These are phyloP conservation scores for Boletus barrowsii DNA, from an alignment of 768 basidiomycete species.

Conservation along the genomic window DNA sequence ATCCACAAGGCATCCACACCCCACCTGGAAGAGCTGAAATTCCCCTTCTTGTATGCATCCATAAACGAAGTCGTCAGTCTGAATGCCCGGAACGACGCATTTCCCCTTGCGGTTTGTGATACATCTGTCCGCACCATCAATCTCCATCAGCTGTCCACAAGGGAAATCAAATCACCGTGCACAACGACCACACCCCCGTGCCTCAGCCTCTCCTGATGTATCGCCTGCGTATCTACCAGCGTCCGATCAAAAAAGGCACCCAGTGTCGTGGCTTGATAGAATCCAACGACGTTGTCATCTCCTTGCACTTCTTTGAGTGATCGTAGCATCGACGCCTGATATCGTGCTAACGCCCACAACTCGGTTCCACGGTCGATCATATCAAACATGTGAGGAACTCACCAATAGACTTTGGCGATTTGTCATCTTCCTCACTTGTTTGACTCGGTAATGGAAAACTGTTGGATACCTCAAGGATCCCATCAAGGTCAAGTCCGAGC, in stretches of 20 bases:
- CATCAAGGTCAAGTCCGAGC: slow-evolving; percentile 90
- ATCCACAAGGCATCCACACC: slow-evolving; percentile 13
- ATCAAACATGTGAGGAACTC: slow-evolving; percentile 27
- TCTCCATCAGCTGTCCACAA: background rate
- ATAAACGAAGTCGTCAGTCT: slow-evolving; percentile 76
- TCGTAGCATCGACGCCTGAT: slow-evolving; percentile 81
- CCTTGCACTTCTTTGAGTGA: slow-evolving; percentile 88
- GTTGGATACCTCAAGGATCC: slow-evolving; percentile 86
- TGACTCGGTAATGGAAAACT: slow-evolving; percentile 81
- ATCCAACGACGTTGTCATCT: slow-evolving; percentile 89
- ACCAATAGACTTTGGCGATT: slow-evolving; percentile 75
- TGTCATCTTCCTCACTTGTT: slow-evolving; percentile 74
- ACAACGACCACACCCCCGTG: slow-evolving; percentile 85
- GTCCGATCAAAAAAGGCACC: slow-evolving; percentile 84
- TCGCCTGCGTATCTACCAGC: slow-evolving; percentile 76
- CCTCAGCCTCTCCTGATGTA: slow-evolving; percentile 81
- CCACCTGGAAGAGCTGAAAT: slow-evolving; percentile 84
- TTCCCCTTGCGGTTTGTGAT: slow-evolving; percentile 75
- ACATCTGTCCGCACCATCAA: slow-evolving; percentile 50
- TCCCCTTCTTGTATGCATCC: slow-evolving; percentile 76
- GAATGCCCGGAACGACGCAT: slow-evolving; percentile 87
- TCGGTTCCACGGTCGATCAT: slow-evolving; percentile 1
- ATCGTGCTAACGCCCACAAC: slow-evolving; percentile 52
- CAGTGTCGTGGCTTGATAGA: slow-evolving; percentile 86
- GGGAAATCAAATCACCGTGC: slow-evolving; percentile 56